Conservation (phyloP, 2,329 filamentous ascomycete species). For the Colletotrichum sojae region DNA sequence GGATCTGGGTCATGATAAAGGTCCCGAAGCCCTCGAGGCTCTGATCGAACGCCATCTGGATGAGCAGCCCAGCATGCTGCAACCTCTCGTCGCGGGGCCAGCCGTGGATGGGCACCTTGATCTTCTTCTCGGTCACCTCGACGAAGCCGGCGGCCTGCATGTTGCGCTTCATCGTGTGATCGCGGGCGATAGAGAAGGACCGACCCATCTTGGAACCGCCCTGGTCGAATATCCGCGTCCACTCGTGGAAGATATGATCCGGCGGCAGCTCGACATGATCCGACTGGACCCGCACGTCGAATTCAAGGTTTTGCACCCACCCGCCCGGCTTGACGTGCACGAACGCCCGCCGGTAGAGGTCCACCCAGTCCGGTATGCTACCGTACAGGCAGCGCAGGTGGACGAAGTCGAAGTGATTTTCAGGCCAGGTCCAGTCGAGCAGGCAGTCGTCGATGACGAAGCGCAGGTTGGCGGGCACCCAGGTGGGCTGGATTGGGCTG, state of each 20-base stretch:
- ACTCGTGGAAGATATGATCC: constrained; percentile 47
- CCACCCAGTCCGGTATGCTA: constrained; percentile 67
- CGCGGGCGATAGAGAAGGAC: constrained; percentile 43
- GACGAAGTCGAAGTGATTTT: constrained; percentile 69
- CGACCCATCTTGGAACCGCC: constrained; percentile 45
- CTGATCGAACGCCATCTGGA: constrained; percentile 45
- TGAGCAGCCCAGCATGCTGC: constrained; percentile 40
- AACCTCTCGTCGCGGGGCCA: constrained; percentile 41
- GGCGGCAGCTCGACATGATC: constrained; percentile 45
- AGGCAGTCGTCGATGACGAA: constrained; percentile 74
- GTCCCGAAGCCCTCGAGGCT: constrained; percentile 48
- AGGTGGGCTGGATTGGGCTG: constrained; percentile 68
- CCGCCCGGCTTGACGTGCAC: constrained; percentile 68
- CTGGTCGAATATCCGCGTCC: constrained; percentile 45
- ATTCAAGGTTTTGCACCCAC: constrained; percentile 47
- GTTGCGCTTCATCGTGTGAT: constrained; percentile 42
- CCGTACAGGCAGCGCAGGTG: constrained; percentile 70
- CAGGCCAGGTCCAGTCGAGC: constrained; percentile 59
- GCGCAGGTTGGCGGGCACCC: constrained; percentile 70
- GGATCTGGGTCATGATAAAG: constrained; percentile 47
- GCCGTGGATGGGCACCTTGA: constrained; percentile 41
- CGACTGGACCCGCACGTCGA: constrained; percentile 43
- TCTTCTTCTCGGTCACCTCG: constrained; percentile 38
- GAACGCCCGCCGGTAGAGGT: constrained; percentile 62
- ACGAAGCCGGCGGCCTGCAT: constrained; percentile 47